Percentiles rank a stretch among this genome's conserved stretches.
Conservation (phyloP, 495 filamentous ascomycete species). For the Neurospora tetraspora region DNA sequence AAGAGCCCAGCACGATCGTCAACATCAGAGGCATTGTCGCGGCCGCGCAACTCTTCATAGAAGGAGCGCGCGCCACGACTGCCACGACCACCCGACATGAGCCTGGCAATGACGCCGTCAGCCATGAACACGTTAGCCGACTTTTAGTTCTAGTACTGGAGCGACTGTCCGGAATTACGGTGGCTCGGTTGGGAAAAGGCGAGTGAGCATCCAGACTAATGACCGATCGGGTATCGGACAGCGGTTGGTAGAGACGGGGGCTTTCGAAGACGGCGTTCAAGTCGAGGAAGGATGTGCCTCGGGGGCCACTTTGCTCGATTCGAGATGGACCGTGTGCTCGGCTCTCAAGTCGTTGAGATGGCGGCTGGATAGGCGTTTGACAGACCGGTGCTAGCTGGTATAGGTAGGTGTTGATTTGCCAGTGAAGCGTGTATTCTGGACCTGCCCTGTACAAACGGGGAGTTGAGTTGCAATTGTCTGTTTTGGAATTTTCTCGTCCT, state of each 20-base stretch:
- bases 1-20: constrained; percentile 61
- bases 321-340: background rate
- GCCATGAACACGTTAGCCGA: background rate
- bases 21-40: constrained; percentile 53
- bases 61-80: constrained; percentile 40
- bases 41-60: constrained; percentile 58
- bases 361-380: background rate
- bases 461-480: background rate
- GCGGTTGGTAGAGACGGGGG: background rate
- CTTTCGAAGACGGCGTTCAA: background rate
- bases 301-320: background rate
- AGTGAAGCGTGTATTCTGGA: background rate
- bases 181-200: background rate
- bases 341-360: background rate
- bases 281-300: background rate
- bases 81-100: background rate
- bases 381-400: background rate
- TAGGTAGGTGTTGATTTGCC: background rate
- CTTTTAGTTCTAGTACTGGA: background rate
- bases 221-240: background rate
- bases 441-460: background rate
- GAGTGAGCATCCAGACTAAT: background rate
- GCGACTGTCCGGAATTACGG: background rate
- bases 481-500: background rate
- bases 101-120: background rate